Conservation (phyloP, 2,329 filamentous ascomycete species). For the Pezicula radicicola region DNA sequence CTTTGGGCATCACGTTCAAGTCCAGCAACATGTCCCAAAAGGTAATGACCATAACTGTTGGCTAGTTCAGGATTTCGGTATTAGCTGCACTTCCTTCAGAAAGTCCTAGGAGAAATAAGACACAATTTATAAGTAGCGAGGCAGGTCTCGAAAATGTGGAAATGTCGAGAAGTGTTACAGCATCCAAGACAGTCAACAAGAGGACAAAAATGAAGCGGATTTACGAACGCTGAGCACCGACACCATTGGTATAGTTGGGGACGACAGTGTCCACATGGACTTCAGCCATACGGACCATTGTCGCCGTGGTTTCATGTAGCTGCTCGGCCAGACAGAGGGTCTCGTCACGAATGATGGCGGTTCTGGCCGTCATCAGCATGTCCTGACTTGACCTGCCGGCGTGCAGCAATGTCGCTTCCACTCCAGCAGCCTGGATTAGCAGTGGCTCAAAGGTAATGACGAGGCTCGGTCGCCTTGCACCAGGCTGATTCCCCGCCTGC, state of each 20-base stretch:
- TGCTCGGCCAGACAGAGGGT: not conserved
- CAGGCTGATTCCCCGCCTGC: not conserved
- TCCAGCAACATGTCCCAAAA: constrained; percentile 2
- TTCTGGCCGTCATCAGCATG: constrained; percentile 1
- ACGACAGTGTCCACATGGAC: constrained; percentile 1
- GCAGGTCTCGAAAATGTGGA: too few relatives aligned
- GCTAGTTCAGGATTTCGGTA: not conserved
- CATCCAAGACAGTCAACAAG: too few relatives aligned
- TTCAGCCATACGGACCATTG: constrained; percentile 1
- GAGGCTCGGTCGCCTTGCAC: not conserved
- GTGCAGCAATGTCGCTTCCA: constrained; percentile 2
- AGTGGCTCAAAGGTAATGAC: constrained; percentile 2
- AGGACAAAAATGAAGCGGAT: too few relatives aligned
- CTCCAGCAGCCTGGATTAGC: not conserved
- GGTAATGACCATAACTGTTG: constrained; percentile 3
- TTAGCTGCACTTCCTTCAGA: too few relatives aligned
- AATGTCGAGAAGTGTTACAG: too few relatives aligned
- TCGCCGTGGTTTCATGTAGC: constrained; percentile 1
- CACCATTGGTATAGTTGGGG: constrained; percentile 5
- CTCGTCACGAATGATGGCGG: not conserved
- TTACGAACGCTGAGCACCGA: constrained; percentile 1
- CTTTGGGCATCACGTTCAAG: constrained; percentile 2
- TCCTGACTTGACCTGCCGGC: constrained; percentile 3
- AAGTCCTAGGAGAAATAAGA: too few relatives aligned
- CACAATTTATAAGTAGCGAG: too few relatives aligned